phyloP scores from a whole-genome alignment of 768 basidiomycete species.

The Collybia nuda region DNA sequence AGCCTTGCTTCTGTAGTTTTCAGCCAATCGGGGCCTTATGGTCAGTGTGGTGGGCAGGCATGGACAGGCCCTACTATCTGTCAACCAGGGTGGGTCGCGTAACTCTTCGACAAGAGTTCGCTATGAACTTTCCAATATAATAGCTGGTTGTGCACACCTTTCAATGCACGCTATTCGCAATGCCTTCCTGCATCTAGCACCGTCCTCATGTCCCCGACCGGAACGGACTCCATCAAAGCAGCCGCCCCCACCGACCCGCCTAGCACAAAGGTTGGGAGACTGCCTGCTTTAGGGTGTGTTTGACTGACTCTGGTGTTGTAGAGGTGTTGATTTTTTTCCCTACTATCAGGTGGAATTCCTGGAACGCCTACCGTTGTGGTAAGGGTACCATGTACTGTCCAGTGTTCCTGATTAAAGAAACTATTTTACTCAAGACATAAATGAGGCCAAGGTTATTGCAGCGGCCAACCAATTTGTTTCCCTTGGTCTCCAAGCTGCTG shows the following conservation, averaged over 20 bases:
- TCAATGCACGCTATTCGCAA: slow-evolving; percentile 36
- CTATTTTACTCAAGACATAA: slow-evolving; percentile 32
- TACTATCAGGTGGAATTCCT: slow-evolving; percentile 46
- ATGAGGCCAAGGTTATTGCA: slow-evolving; percentile 40
- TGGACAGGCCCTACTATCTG: slow-evolving; percentile 35
- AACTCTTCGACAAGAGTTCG: not conserved
- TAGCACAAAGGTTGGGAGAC: slow-evolving; percentile 36
- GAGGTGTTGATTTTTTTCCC: not conserved
- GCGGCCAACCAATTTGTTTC: slow-evolving; percentile 47
- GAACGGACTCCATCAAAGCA: slow-evolving; percentile 24
- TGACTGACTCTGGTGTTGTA: not conserved
- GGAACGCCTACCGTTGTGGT: slow-evolving; percentile 51
- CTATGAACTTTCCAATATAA: not conserved
- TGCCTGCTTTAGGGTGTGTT: slow-evolving; percentile 46
- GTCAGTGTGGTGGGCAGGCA: slow-evolving; percentile 31
- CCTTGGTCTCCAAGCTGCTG: slow-evolving; percentile 45
- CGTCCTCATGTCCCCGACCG: slow-evolving; percentile 2
- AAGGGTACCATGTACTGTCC: slow-evolving; percentile 4
- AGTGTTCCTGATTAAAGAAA: not conserved
- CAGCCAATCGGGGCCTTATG: slow-evolving; percentile 20
- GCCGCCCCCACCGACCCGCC: slow-evolving; percentile 41
- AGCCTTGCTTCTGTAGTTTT: slow-evolving; percentile 6
- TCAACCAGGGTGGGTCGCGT: slow-evolving; percentile 19
- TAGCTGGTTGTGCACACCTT: slow-evolving; percentile 32
- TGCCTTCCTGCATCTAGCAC: slow-evolving; percentile 24